Evolutionary conservation across 352 stramenopile genomes (phyloP).

Genomic region (Albugo laibachii): DNA sequence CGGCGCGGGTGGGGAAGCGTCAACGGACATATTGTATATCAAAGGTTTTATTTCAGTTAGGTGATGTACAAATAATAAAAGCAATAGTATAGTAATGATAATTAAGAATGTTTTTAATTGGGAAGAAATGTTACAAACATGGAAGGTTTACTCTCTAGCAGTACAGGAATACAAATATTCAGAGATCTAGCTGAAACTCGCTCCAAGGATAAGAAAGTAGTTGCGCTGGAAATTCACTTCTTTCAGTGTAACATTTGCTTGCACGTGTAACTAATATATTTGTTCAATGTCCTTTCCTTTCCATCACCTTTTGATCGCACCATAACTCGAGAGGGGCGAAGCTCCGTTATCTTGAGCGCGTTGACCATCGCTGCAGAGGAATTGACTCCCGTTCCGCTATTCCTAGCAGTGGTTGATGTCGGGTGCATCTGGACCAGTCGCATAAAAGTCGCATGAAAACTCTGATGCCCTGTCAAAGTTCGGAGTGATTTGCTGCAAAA

Average conservation of each 20-base stretch:
- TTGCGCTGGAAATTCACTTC: conserved; percentile 32
- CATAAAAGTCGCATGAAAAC: conserved; percentile 19
- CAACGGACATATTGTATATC: too few species aligned
- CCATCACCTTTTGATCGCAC: conserved; percentile 12
- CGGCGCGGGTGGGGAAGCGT: too few species aligned
- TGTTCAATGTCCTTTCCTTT: conserved; percentile 75
- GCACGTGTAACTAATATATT: conserved; percentile 85
- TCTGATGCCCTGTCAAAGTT: conserved; percentile 98
- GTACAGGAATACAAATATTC: too few species aligned
- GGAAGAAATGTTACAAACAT: too few species aligned
- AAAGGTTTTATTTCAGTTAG: too few species aligned
- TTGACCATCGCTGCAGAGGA: not conserved
- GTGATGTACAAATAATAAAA: too few species aligned
- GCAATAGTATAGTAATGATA: too few species aligned
- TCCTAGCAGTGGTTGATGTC: conserved; percentile 15
- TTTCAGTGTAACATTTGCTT: conserved; percentile 63
- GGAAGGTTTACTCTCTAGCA: too few species aligned
- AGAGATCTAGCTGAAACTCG: too few species aligned
- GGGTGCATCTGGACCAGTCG: conserved; percentile 7
- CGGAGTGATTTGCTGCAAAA: conserved; percentile 85
- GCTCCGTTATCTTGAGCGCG: conserved; percentile 6
- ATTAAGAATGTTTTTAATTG: too few species aligned
- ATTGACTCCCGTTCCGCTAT: conserved; percentile 2
- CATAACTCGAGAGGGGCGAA: not conserved
- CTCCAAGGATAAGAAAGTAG: not conserved